Evolutionary conservation across 306 rosid genomes (phyloP), one percentile per base, ranked within the genome.

Genomic region (Prunus fruticosa): DNA sequence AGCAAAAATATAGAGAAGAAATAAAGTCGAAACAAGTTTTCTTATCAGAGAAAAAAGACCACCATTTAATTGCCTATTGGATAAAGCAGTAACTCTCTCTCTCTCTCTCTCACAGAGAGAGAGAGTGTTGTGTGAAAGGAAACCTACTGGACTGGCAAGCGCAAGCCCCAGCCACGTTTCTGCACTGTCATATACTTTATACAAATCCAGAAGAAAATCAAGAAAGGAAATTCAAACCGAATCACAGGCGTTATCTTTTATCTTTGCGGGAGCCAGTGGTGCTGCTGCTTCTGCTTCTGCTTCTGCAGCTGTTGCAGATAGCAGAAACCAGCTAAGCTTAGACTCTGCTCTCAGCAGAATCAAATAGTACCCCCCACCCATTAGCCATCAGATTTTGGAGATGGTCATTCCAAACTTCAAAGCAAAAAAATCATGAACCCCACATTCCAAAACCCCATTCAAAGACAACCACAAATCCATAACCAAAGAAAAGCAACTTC

Each of bases 91-190:
- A 34, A 3, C 53, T 16, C 67, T 25, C 57, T 69, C 71, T 52
- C 51, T 52, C 56, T 5, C 52, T 16, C 57, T 25, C 57, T 69
- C 65, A 13, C 1, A 25, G 27, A 25, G 14, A 47, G 52, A 47
- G 52, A 12, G 51, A 3, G 4, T 43, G 38, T 19, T 45, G 60
- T 12, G 28, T 75, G 76, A 79, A 79, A 83, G 79, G 82, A 38
- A 65, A 54, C 76, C 27, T 20, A 23, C 27, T 34, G 50, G 9
- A 60, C 83, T 73, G 86, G 78, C 76, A 75, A 58, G 50, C 82
- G 74, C 34, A 68, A 84, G 41, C 86, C 89, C 89, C 74, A 81
- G 87, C 85, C 92, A 88, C 87, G 90, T 86, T 58, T 88, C 80
- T 60, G 69, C 25, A 50, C 90, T 74, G 90, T 66, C 86, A 76